Percentiles rank a stretch among this genome's conserved stretches.
These are phyloP conservation scores for Lepidium didymum DNA, from an alignment of 345 rosid species.

Conservation along the genomic window DNA sequence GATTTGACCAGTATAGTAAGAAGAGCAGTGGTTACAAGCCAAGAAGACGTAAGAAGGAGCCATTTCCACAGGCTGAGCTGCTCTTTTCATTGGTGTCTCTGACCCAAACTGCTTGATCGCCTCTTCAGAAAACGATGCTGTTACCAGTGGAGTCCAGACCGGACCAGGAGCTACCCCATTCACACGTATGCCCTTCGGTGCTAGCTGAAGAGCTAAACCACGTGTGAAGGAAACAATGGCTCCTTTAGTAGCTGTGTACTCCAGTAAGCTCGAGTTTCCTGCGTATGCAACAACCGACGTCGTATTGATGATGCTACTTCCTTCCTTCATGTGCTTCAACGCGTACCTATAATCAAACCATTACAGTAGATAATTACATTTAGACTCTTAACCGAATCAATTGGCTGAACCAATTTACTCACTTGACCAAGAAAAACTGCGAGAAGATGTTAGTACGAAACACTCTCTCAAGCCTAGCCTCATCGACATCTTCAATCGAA, in stretches of 20 bases:
- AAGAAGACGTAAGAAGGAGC: conserved; percentile 70
- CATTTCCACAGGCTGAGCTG: conserved; percentile 74
- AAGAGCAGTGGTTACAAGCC: conserved; percentile 69
- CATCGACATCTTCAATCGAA: conserved; percentile 63
- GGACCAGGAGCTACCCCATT: conserved; percentile 83
- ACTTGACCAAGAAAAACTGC: conserved; percentile 51
- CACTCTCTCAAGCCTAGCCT: conserved; percentile 55
- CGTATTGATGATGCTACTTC: conserved; percentile 67
- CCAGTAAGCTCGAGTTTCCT: conserved; percentile 49
- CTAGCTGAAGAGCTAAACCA: conserved; percentile 66
- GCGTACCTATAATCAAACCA: conserved; percentile 36
- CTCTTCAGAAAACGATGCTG: conserved; percentile 52
- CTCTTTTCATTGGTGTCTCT: conserved; percentile 61
- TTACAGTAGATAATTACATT: no score
- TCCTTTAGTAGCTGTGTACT: conserved; percentile 70
- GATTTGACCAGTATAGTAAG: conserved; percentile 73
- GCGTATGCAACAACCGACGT: conserved; percentile 59
- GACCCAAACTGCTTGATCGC: conserved; percentile 41
- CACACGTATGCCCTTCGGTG: conserved; percentile 48
- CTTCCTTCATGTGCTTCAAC: conserved; percentile 72
- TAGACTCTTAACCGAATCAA: neutral
- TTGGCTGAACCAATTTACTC: neutral
- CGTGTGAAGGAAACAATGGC: conserved; percentile 73
- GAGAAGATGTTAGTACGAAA: conserved; percentile 71
- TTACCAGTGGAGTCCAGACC: conserved; percentile 73